Conservation (phyloP, 2,329 filamentous ascomycete species). For the Lachnellula occidentalis region DNA sequence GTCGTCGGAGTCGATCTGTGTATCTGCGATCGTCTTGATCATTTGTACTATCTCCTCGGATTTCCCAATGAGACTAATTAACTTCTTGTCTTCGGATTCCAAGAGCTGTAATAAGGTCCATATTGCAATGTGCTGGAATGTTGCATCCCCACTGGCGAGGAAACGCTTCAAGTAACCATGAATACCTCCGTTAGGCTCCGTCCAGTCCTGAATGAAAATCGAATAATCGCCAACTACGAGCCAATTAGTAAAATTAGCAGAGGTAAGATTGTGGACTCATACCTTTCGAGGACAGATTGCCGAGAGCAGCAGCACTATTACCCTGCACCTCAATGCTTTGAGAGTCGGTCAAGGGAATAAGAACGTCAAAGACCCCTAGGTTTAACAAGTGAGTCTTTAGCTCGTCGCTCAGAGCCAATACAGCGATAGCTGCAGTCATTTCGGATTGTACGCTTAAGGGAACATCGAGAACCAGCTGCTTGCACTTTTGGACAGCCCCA, state of each 20-base stretch:
- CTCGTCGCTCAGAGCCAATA: conserved; percentile 90
- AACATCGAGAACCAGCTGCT: conserved; percentile 88
- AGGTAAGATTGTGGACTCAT: conserved; percentile 28
- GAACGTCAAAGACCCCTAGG: conserved; percentile 89
- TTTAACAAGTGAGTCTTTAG: conserved; percentile 87
- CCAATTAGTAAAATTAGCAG: conserved; percentile 27
- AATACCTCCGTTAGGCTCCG: conserved; percentile 85
- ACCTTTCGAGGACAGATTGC: conserved; percentile 97
- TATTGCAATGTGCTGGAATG: conserved; percentile 98
- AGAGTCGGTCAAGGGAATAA: conserved; percentile 92
- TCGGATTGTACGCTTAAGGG: conserved; percentile 94
- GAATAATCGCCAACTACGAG: conserved; percentile 88
- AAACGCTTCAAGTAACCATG: conserved; percentile 93
- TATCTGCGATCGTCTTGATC: conserved; percentile 86
- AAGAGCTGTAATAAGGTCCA: conserved; percentile 95
- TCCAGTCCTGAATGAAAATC: conserved; percentile 93
- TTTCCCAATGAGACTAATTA: conserved; percentile 84
- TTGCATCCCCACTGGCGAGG: conserved; percentile 87
- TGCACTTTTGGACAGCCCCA: conserved; percentile 97
- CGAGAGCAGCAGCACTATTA: conserved; percentile 92
- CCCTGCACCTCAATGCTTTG: conserved; percentile 97
- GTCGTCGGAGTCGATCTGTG: conserved; percentile 79
- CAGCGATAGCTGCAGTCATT: conserved; percentile 99
- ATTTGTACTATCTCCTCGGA: conserved; percentile 88
- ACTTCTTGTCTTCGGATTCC: conserved; percentile 84